Evolutionary conservation across 495 filamentous ascomycete species (phyloP).

Genomic region (Elaphomyces granulatus): DNA sequence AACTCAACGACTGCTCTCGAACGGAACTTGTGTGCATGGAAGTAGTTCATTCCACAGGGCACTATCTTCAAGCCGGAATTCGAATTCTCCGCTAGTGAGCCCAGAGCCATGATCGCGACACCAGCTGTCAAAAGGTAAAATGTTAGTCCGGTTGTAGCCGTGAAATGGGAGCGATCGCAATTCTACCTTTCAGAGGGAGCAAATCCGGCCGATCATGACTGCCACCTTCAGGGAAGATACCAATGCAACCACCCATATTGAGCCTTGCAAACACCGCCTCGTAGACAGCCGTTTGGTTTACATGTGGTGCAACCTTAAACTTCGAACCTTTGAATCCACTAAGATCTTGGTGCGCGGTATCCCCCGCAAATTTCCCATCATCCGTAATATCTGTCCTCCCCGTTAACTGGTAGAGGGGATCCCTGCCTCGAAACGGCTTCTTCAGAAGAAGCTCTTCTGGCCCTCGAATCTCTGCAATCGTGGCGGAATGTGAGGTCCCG

Average conservation of each 20-base stretch:
- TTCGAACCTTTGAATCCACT: constrained; percentile 54
- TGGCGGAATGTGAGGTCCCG: constrained; percentile 59
- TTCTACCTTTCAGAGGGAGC: constrained; percentile 71
- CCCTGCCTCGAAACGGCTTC: constrained; percentile 62
- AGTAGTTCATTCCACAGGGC: constrained; percentile 99
- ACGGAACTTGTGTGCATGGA: constrained; percentile 97
- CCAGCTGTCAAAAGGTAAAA: constrained; percentile 49
- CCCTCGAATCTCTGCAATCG: constrained; percentile 64
- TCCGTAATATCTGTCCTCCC: constrained; percentile 52
- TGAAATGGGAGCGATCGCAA: not conserved
- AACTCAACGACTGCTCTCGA: constrained; percentile 96
- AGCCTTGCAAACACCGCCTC: constrained; percentile 78
- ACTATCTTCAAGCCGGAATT: constrained; percentile 92
- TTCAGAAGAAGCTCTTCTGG: constrained; percentile 75
- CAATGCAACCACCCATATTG: constrained; percentile 72
- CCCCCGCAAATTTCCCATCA: constrained; percentile 38
- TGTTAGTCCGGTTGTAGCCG: constrained; percentile 8
- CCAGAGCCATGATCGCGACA: constrained; percentile 95
- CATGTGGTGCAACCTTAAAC: constrained; percentile 82
- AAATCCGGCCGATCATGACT: constrained; percentile 93
- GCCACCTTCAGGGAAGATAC: constrained; percentile 95
- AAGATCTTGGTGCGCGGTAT: constrained; percentile 24
- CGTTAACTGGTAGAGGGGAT: constrained; percentile 63
- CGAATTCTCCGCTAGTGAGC: constrained; percentile 75
- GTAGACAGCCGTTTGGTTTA: constrained; percentile 88